These are phyloP conservation scores for Xylaria sp. DNA, from an alignment of 2,329 filamentous ascomycete genomes.

Conservation along the genomic window DNA sequence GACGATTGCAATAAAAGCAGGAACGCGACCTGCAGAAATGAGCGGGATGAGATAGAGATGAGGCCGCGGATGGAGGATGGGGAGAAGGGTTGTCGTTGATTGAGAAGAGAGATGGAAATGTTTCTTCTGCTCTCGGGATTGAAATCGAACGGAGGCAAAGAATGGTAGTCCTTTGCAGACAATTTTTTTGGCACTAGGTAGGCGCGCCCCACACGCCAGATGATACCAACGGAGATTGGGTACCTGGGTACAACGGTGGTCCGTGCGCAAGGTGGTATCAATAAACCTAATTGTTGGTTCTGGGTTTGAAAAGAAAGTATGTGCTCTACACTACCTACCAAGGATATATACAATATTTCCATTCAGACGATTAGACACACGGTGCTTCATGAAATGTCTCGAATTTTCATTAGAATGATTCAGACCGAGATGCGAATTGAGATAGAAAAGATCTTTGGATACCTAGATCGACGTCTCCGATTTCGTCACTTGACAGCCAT, in stretches of 20 bases:
- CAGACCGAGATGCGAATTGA: not conserved
- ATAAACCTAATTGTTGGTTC: not conserved
- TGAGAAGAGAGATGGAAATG: slow-evolving; percentile 31
- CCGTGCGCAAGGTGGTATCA: not conserved
- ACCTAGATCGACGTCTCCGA: not conserved
- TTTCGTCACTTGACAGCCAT: not conserved
- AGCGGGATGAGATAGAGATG: slow-evolving; percentile 40
- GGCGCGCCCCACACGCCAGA: slow-evolving; percentile 36
- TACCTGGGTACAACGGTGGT: not conserved
- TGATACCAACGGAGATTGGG: not conserved
- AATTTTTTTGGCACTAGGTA: slow-evolving; percentile 44
- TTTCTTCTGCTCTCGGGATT: slow-evolving; percentile 30
- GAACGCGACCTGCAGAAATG: slow-evolving; percentile 46
- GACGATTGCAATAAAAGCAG: slow-evolving; percentile 34
- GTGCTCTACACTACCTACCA: too few relatives aligned
- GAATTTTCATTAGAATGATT: not conserved
- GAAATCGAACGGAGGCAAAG: slow-evolving; percentile 44
- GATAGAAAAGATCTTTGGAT: not conserved
- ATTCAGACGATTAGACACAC: too few relatives aligned
- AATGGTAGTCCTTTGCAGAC: slow-evolving; percentile 42
- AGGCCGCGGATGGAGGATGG: slow-evolving; percentile 30
- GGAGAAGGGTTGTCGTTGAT: slow-evolving; percentile 39
- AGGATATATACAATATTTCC: too few relatives aligned
- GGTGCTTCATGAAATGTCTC: not conserved
- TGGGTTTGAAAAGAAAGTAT: not conserved